phyloP scores from a whole-genome alignment of 805 yeast species.

The Pichia rugopelliculosa region DNA sequence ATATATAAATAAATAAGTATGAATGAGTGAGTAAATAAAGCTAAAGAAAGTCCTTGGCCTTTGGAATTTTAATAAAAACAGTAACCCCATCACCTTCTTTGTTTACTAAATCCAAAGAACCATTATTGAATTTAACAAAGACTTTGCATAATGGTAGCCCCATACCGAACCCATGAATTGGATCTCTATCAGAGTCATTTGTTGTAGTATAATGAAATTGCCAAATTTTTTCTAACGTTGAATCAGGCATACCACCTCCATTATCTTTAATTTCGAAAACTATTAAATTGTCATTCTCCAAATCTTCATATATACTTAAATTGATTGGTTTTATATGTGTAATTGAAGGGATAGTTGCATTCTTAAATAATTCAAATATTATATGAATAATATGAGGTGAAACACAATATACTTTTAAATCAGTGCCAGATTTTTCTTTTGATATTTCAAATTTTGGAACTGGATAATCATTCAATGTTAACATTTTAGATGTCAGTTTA shows the following conservation, averaged over 20 bases:
- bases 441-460: conserved; percentile 18
- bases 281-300: conserved; percentile 4
- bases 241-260: conserved; percentile 26
- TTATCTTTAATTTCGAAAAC: conserved; percentile 20
- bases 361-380: conserved; percentile 26
- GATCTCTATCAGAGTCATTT: conserved; percentile 17
- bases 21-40: background rate
- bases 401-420: conserved; percentile 17
- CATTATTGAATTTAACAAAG: conserved; percentile 22
- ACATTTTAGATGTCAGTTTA: conserved; percentile 18
- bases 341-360: conserved; percentile 26
- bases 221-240: conserved; percentile 20
- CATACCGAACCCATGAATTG: conserved; percentile 29
- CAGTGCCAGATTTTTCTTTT: background rate
- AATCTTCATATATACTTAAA: conserved; percentile 9
- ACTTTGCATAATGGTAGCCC: conserved; percentile 27
- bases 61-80: conserved; percentile 20
- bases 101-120: conserved; percentile 18
- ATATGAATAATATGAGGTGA: conserved; percentile 26
- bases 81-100: conserved; percentile 20
- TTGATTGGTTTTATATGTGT: conserved; percentile 15
- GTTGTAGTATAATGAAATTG: conserved; percentile 28
- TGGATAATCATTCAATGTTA: conserved; percentile 25
- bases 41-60: background rate
- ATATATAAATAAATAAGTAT: background rate